Base-by-base conservation (phyloP, 345 rosid genomes). In the Populus alba region DNA sequence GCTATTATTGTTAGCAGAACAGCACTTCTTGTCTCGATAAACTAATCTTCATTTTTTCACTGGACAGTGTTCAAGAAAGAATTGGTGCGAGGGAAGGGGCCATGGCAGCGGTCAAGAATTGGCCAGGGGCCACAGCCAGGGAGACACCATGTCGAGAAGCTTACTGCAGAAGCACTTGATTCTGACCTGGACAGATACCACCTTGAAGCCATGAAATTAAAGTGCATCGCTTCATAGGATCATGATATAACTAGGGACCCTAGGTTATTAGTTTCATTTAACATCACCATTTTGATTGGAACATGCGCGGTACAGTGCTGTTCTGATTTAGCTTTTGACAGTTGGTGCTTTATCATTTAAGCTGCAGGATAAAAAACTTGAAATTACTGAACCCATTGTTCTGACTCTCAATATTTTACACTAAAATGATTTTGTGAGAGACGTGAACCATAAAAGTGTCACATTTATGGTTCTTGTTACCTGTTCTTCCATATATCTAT, bases 131-230 rank as follows among this genome's bases (percentile, higher is more conserved):
- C 87, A 79, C 70, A 84, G 87, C 18, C 77, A 75, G 38, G 86
- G 57, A 83, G 85, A 79, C 85, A 81, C 33, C 76, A 66, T 27
- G 88, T 78, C 66, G 84, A 81, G 39, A 82, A 83, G 68, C 74
- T 84, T 20, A 70, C 97, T 39, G 86, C 87, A 8, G 91, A 88
- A 47, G 88, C 85, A 78, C 95, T 91, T 72, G 90, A 90, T 84
- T 89, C 90, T 65, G 90, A 87, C 61, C 68, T 89, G 87, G 92
- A 90, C 73, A 89, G 83, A 73, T 91, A 91, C 79, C 92, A 83
- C 77, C 71, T 78, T 49, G 85, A 81, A 81, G 90, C 90, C 66
- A 89, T 84, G 88, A 78, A 85, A 68, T 81, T 83, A 63, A 84
- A 84, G 67, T 83, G 74, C 43, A 8, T 39, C 11, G 43, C 10